Percentiles rank a stretch among this genome's conserved stretches.
Evolutionary conservation across 2,329 filamentous ascomycete species (phyloP).

Genomic region (Tolypocladium guangdongense): DNA sequence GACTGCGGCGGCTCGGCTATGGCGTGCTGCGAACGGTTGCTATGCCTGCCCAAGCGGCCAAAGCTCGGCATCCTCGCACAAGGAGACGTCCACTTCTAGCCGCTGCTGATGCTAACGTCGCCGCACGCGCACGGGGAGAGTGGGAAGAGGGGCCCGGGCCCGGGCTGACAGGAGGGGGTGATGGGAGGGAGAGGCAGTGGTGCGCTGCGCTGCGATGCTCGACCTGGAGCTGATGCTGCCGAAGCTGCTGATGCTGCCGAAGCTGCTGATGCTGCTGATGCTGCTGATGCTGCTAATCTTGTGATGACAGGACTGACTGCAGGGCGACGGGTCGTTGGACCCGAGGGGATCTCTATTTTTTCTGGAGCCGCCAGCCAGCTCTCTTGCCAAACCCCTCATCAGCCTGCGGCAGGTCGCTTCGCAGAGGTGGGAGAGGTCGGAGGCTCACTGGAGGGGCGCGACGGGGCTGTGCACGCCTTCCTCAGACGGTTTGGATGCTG

Average conservation of each 20-base stretch:
- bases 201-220: neutral
- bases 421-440: no score
- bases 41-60: constrained; percentile 42
- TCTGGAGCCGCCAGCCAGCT: neutral
- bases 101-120: neutral
- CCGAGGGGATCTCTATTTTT: neutral
- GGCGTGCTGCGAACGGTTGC: constrained; percentile 46
- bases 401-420: neutral
- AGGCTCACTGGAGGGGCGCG: neutral
- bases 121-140: constrained; percentile 1
- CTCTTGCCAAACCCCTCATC: neutral
- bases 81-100: neutral
- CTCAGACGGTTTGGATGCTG: neutral
- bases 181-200: neutral
- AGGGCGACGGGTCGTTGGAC: neutral
- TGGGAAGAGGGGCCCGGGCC: neutral
- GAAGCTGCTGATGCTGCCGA: neutral
- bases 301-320: neutral
- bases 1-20: constrained; percentile 32
- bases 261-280: neutral
- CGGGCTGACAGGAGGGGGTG: neutral
- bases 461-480: neutral
- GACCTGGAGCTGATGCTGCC: neutral
- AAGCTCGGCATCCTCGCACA: constrained; percentile 37
- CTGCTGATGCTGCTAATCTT: neutral